phyloP scores from a whole-genome alignment of 1,284 basidiomycete genomes.

The Stereum hirsutum region DNA sequence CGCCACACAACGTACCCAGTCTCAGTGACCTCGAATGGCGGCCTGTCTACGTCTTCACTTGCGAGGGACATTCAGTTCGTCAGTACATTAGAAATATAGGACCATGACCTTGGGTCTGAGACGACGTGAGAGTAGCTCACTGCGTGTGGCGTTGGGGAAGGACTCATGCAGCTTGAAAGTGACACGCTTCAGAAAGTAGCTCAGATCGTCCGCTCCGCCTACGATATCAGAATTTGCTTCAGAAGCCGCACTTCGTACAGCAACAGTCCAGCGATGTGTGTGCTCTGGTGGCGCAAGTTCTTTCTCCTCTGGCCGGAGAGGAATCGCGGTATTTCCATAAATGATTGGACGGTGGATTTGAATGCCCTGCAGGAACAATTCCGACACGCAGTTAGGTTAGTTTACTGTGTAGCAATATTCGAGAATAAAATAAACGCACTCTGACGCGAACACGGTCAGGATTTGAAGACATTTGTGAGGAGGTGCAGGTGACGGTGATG shows the following conservation, averaged over 20 bases:
- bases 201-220: conserved; percentile 82
- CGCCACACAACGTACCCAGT: conserved; percentile 82
- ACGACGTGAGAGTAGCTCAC: conserved; percentile 36
- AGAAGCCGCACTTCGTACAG: conserved; percentile 75
- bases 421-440: conserved; percentile 32
- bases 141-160: conserved; percentile 84
- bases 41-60: conserved; percentile 74
- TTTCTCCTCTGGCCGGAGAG: conserved; percentile 73
- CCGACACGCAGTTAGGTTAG: neutral
- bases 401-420: conserved; percentile 1
- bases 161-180: conserved; percentile 98
- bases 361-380: conserved; percentile 53
- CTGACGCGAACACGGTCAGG: conserved; percentile 70
- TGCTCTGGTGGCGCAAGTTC: conserved; percentile 61
- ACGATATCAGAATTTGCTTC: conserved; percentile 56
- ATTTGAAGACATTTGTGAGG: conserved; percentile 38
- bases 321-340: conserved; percentile 91
- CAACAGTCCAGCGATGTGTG: conserved; percentile 96
- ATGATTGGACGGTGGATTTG: conserved; percentile 88
- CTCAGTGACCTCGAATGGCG: conserved; percentile 92
- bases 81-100: too few species aligned
- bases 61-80: conserved; percentile 1
- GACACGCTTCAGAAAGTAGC: conserved; percentile 89
- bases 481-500: conserved; percentile 10
- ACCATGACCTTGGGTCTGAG: conserved; percentile 5